Base-by-base conservation (phyloP, 2,329 filamentous ascomycete genomes). In the Aureobasidium sp. region DNA sequence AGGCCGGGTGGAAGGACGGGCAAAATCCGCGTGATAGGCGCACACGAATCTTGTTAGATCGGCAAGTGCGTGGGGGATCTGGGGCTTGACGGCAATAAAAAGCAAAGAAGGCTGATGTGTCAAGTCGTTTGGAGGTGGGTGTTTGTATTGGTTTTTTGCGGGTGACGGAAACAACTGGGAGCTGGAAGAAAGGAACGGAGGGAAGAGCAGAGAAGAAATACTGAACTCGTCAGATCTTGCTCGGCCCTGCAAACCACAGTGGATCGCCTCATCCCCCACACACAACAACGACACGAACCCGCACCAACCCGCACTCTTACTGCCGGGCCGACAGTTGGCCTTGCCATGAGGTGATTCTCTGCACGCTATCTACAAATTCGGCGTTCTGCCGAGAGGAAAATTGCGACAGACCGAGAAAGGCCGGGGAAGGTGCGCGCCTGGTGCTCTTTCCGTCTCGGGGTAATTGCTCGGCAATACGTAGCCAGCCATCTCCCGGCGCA, bases 91-190 rank as follows among this genome's bases (percentile, higher is more conserved):
- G 41, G 41, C 26, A 26, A 41, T 20, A 57, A 46, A 34, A 57
- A 57, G 39, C 53, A 57, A 57, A 57, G 44, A 57, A 47, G 52
- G 53, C 53, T 57, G 41, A 57, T 57, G 41, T 57, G 53, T 13
- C 17, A 46, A 36, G 39, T 27, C 17, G 17, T 34, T 29, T 23
- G 41, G 46, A 4, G 41, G 29, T 36, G 41, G 3, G 12, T 57
- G 27, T 17, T 8, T n/a, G 15, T 10, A 17, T 27, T 34, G 29
- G 17, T 8, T 34, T 52, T 37, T 37, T 37, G 26, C 23, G 52
- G 37, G 26, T n/a, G 34, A 26, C 41, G 20, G 53, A 57, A 36
- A 46, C 41, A 46, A n/a, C 29, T 57, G 41, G n/a, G 20, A 29
- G 53, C 26, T 44, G 26, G n/a, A 17, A 23, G 29, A 29, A 46